Conservation (phyloP, 768 basidiomycete species). For the Leccinum olivaceopallidum region DNA sequence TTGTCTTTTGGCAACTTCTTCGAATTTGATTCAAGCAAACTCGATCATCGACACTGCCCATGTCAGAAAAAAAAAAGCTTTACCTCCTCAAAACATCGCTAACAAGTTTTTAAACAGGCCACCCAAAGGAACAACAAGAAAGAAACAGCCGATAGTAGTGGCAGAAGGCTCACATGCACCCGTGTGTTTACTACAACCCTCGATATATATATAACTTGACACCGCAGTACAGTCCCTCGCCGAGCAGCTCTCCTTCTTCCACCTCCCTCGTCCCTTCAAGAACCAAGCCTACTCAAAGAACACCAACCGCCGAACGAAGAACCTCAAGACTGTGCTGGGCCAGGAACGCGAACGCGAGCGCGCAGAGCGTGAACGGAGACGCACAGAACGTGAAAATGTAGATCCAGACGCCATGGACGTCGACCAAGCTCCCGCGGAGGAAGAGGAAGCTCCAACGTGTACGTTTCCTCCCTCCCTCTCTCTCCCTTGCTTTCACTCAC, state of each 20-base stretch:
- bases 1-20: too few relatives aligned
- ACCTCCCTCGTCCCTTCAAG: slow-evolving; percentile 76
- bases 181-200: slow-evolving; percentile 11
- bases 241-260: slow-evolving; percentile 72
- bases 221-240: slow-evolving; percentile 54
- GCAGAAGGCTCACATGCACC: slow-evolving; percentile 19
- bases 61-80: background rate
- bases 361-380: slow-evolving; percentile 59
- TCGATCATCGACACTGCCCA: background rate
- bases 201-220: too few relatives aligned
- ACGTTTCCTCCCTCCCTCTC: slow-evolving; percentile 24
- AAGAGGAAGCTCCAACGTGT: slow-evolving; percentile 76
- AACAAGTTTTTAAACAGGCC: slow-evolving; percentile 17
- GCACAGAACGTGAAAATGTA: slow-evolving; percentile 49
- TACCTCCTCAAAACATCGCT: background rate
- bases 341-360: slow-evolving; percentile 80
- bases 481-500: background rate
- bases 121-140: slow-evolving; percentile 30
- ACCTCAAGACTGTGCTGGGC: slow-evolving; percentile 73
- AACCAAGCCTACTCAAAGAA: slow-evolving; percentile 71
- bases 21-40: background rate
- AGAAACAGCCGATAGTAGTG: slow-evolving; percentile 1
- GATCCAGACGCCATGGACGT: slow-evolving; percentile 57
- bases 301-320: slow-evolving; percentile 70
- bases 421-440: slow-evolving; percentile 40